phyloP scores from a whole-genome alignment of 176 grass and related monocot species.

The maize (Zea mays) region Zm-B73-REFERENCE-NAM-5.0 NC_050105.1:89628001-89628500 shows the following conservation, averaged over 20 bases:
- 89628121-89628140: neutral
- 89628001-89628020: constrained; percentile 33
- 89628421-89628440: constrained; percentile 39
- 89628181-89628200: neutral
- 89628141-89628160: neutral
- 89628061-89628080: constrained; percentile 18
- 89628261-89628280: neutral
- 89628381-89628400: constrained; percentile 57
- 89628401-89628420: constrained; percentile 20
- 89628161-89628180: no score
- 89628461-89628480: constrained; percentile 7
- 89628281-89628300: constrained; percentile 18
- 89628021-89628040: constrained; percentile 34
- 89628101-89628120: neutral
- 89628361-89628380: constrained; percentile 51
- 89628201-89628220: neutral
- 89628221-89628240: neutral
- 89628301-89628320: constrained; percentile 36
- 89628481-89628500: constrained; percentile 1
- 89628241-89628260: neutral
- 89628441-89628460: constrained; percentile 35
- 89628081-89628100: neutral
- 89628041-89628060: constrained; percentile 32
- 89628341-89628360: constrained; percentile 51
- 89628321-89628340: constrained; percentile 56